Conservation (phyloP, 495 filamentous ascomycete species). For the Hypoxylon fuscum region DNA sequence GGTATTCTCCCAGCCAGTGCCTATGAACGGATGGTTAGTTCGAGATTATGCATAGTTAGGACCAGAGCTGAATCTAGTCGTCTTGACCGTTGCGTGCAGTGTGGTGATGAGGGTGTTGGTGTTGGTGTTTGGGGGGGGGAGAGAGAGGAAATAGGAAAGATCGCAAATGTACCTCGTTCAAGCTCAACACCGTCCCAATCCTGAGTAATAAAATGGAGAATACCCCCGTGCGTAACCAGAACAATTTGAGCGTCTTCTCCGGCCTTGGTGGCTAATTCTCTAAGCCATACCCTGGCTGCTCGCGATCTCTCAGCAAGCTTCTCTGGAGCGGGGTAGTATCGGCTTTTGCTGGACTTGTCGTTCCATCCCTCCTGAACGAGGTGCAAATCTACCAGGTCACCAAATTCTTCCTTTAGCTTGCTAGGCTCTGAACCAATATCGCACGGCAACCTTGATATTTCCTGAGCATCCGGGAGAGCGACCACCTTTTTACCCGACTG, state of each 20-base stretch:
- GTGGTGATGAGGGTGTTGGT: not conserved
- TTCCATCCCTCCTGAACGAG: slow-evolving; percentile 74
- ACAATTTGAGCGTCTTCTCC: slow-evolving; percentile 65
- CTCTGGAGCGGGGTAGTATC: slow-evolving; percentile 65
- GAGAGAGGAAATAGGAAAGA: no score
- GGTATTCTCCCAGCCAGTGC: slow-evolving; percentile 86
- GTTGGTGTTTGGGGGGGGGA: no score
- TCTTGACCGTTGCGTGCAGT: not conserved
- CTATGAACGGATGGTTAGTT: slow-evolving; percentile 42
- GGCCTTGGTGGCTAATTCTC: slow-evolving; percentile 63
- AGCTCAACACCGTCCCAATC: slow-evolving; percentile 75
- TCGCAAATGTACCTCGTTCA: slow-evolving; percentile 63
- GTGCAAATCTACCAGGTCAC: slow-evolving; percentile 67
- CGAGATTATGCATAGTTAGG: not conserved
- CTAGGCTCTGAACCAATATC: slow-evolving; percentile 73
- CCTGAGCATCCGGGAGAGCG: slow-evolving; percentile 82
- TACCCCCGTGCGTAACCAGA: slow-evolving; percentile 63
- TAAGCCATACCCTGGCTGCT: slow-evolving; percentile 73
- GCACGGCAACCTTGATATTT: slow-evolving; percentile 78
- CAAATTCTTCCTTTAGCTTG: slow-evolving; percentile 67
- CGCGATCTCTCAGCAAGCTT: slow-evolving; percentile 71
- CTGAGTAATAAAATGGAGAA: slow-evolving; percentile 76
- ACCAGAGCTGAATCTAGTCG: not conserved
- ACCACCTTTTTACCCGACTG: slow-evolving; percentile 61
- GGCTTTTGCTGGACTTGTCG: slow-evolving; percentile 63